Evolutionary conservation across 345 rosid species (phyloP).

Genomic region (Camelina laxa): DNA sequence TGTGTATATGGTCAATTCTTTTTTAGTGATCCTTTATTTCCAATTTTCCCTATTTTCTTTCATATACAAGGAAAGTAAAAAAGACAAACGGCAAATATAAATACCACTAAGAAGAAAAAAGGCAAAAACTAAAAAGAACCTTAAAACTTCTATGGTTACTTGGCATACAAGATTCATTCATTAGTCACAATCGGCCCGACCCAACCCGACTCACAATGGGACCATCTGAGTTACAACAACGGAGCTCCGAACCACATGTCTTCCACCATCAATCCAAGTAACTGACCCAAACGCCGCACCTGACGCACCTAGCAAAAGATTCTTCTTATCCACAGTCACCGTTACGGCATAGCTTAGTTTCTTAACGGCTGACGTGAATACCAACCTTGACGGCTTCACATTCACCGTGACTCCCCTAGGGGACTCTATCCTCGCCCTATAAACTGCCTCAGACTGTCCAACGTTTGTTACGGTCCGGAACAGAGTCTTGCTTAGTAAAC

Average conservation of each 20-base stretch:
- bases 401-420: constrained; percentile 57
- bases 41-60: too few species aligned
- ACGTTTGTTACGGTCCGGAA: constrained; percentile 68
- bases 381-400: constrained; percentile 57
- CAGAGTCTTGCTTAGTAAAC: constrained; percentile 49
- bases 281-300: constrained; percentile 71
- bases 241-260: constrained; percentile 66
- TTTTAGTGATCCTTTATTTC: too few species aligned
- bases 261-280: constrained; percentile 65
- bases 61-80: neutral
- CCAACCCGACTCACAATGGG: constrained; percentile 46
- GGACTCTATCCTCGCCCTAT: constrained; percentile 49
- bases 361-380: constrained; percentile 50
- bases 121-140: neutral
- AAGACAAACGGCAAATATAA: neutral
- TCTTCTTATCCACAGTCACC: constrained; percentile 50
- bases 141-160: constrained; percentile 10
- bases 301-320: constrained; percentile 51
- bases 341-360: constrained; percentile 61
- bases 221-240: constrained; percentile 57
- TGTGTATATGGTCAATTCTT: too few species aligned
- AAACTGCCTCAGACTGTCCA: constrained; percentile 49
- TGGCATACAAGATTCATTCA: constrained; percentile 3
- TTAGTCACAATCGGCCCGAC: constrained; percentile 33
- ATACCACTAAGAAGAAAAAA: neutral